phyloP scores from a whole-genome alignment of 2,329 filamentous ascomycete species.

The Aureobasidium sp. region DNA sequence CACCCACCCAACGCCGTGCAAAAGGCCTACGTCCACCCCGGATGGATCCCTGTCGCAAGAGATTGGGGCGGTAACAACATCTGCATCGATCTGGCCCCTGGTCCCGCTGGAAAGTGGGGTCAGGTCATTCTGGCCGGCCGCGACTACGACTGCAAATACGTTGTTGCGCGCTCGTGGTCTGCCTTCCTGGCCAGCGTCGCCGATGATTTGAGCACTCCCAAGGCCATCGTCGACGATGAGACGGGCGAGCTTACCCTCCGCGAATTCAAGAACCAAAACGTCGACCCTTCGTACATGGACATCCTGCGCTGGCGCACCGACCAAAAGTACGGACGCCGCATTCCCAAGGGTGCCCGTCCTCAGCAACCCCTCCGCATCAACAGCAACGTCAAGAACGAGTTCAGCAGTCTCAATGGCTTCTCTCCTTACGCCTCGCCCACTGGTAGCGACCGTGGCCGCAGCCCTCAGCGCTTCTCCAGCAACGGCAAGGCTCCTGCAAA shows the following conservation, averaged over 20 bases:
- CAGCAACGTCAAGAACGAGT: constrained; percentile 48
- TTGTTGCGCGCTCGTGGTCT: constrained; percentile 86
- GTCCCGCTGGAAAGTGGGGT: constrained; percentile 85
- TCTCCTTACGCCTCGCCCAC: constrained; percentile 61
- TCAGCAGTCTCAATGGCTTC: constrained; percentile 39
- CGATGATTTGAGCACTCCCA: constrained; percentile 83
- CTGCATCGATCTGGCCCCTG: constrained; percentile 85
- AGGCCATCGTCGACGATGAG: constrained; percentile 90
- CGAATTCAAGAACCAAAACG: constrained; percentile 81
- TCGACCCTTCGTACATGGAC: constrained; percentile 89
- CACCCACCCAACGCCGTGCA: constrained; percentile 82
- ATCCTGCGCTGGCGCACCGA: constrained; percentile 93
- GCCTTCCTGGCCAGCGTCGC: constrained; percentile 79
- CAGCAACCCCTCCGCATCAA: constrained; percentile 36
- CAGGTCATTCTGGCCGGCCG: constrained; percentile 95
- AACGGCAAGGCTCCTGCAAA: constrained; percentile 56
- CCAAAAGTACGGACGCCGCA: constrained; percentile 74
- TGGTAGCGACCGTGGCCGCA: constrained; percentile 60
- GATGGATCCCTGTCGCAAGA: constrained; percentile 91
- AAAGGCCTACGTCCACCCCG: constrained; percentile 86
- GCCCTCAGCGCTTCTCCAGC: constrained; percentile 55
- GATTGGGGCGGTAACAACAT: constrained; percentile 99
- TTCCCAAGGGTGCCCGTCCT: constrained; percentile 38
- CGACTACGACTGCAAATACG: constrained; percentile 98
- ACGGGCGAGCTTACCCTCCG: constrained; percentile 82